A percentile compares a stretch with the other conserved stretches of the same genome.
Conservation (phyloP, 768 basidiomycete genomes). For the Vararia minispora region DNA sequence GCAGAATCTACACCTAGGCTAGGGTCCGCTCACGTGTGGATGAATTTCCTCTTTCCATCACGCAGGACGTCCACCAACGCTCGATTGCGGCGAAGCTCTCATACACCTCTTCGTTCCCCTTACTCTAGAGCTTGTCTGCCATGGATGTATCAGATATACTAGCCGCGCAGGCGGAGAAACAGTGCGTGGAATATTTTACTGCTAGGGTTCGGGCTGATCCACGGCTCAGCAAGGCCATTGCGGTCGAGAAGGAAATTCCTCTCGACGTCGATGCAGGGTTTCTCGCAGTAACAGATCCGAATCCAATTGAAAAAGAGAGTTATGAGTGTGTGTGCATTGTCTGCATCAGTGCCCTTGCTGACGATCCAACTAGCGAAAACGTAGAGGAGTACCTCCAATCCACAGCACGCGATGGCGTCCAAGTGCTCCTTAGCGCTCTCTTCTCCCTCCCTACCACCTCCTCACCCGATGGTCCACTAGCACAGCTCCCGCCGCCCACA, state of each 20-base stretch:
- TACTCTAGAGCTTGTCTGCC: too few relatives aligned
- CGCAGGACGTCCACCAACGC: too few relatives aligned
- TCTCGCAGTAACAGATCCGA: constrained; percentile 78
- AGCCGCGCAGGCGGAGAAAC: constrained; percentile 10
- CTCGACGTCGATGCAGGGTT: constrained; percentile 76
- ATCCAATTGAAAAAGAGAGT: constrained; percentile 73
- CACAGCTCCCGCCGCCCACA: constrained; percentile 65
- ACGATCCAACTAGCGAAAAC: constrained; percentile 40
- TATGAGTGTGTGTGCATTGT: constrained; percentile 50
- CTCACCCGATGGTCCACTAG: constrained; percentile 74
- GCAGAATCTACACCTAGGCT: too few relatives aligned
- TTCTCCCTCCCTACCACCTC: constrained; percentile 72
- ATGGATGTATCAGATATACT: constrained; percentile 15
- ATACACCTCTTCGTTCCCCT: too few relatives aligned
- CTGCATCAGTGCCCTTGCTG: not conserved
- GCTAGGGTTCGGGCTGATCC: not conserved
- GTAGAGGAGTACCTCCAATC: constrained; percentile 73
- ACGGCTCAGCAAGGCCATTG: constrained; percentile 44
- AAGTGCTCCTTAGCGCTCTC: constrained; percentile 68
- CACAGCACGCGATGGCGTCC: constrained; percentile 72
- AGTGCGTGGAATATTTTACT: constrained; percentile 4
- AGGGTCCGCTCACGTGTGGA: too few relatives aligned
- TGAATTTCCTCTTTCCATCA: too few relatives aligned
- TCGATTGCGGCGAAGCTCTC: too few relatives aligned
- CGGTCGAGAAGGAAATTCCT: constrained; percentile 70